Percentiles rank a stretch among this genome's conserved stretches.
These are phyloP conservation scores for Lipomyces yamadae DNA, from an alignment of 805 yeast species.

Conservation along the genomic window DNA sequence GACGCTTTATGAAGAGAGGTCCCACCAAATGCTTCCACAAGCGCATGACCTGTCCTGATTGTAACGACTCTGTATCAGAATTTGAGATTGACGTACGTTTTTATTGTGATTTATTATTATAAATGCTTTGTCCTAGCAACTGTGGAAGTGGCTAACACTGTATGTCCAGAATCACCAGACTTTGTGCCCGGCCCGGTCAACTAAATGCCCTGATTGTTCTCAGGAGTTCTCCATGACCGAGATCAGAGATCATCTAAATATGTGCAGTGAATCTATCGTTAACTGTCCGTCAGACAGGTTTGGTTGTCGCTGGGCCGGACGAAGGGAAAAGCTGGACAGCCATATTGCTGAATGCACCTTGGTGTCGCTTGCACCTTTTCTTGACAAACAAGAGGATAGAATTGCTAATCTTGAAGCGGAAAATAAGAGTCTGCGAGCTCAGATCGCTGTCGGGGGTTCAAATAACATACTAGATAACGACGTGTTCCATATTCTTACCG, in stretches of 20 bases:
- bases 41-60: constrained; percentile 36
- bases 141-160: too few species aligned
- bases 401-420: constrained; percentile 44
- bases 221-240: constrained; percentile 27
- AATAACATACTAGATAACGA: constrained; percentile 30
- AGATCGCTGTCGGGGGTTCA: constrained; percentile 38
- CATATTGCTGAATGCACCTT: constrained; percentile 42
- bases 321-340: constrained; percentile 30
- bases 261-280: constrained; percentile 37
- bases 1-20: constrained; percentile 26
- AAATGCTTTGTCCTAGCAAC: not conserved
- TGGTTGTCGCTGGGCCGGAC: constrained; percentile 44
- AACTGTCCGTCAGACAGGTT: constrained; percentile 39
- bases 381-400: constrained; percentile 41
- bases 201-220: constrained; percentile 33
- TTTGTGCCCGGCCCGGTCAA: constrained; percentile 28
- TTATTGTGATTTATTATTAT: constrained; percentile 17
- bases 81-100: constrained; percentile 17
- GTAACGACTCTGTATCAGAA: constrained; percentile 23
- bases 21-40: constrained; percentile 37
- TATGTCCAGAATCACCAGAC: constrained; percentile 12
- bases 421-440: constrained; percentile 43
- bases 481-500: constrained; percentile 42
- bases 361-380: constrained; percentile 40
- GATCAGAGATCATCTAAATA: constrained; percentile 31